Evolutionary conservation across 2,329 filamentous ascomycete species (phyloP).

Genomic region (Elsinoe ampelina): DNA sequence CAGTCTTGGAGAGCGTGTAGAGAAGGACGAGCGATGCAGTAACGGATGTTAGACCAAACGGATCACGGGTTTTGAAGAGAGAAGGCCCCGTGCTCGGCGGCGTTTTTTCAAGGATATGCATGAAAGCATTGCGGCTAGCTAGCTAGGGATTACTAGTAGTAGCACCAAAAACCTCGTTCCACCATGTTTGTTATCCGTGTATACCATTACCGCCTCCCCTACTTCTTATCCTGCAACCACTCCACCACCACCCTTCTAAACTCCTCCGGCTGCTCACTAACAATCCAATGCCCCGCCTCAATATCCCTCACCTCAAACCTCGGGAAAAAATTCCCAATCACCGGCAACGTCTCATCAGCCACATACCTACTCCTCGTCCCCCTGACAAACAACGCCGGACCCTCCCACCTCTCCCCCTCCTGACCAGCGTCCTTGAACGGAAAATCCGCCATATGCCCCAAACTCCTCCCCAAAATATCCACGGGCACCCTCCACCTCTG

Average conservation of each 20-base stretch:
- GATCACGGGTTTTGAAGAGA: conserved; percentile 13
- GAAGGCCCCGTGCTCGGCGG: conserved; percentile 15
- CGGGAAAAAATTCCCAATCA: conserved; percentile 75
- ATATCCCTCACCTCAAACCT: conserved; percentile 63
- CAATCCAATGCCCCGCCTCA: conserved; percentile 77
- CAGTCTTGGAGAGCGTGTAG: conserved; percentile 89
- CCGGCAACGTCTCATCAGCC: conserved; percentile 68
- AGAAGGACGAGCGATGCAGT: conserved; percentile 14
- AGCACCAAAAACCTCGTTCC: conserved; percentile 18
- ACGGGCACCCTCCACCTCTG: conserved; percentile 76
- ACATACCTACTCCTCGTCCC: conserved; percentile 72
- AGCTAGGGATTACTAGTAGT: conserved; percentile 14
- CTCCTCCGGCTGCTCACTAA: conserved; percentile 74
- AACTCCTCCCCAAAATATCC: conserved; percentile 53
- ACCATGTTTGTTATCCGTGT: conserved; percentile 11
- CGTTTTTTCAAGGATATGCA: conserved; percentile 17
- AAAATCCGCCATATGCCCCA: conserved; percentile 78
- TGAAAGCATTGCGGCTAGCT: conserved; percentile 17
- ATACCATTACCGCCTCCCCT: background rate
- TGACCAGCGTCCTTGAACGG: conserved; percentile 61
- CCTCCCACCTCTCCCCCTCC: conserved; percentile 57
- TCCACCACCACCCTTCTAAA: conserved; percentile 68
- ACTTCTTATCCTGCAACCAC: conserved; percentile 48
- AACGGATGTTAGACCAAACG: conserved; percentile 16
- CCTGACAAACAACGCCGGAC: conserved; percentile 70